Evolutionary conservation across 169 alveolate genomes (phyloP), one percentile per base, ranked within the genome.

Genomic region (Cryptosporidium andersoni): DNA sequence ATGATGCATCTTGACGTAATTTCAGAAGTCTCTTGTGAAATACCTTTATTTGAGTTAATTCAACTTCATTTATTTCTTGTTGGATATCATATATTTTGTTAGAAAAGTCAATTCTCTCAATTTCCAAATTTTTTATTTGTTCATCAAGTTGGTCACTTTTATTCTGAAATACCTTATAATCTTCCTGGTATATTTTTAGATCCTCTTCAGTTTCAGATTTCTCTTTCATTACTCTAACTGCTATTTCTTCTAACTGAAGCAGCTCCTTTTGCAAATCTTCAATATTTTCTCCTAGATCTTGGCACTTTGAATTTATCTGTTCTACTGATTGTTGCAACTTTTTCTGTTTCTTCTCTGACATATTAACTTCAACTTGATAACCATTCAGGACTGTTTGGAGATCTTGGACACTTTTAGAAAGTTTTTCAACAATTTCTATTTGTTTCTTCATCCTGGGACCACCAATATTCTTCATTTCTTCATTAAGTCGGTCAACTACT

Each of bases 111-210:
- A 74, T 51, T 43, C 60, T 68, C 3, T 14, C 42, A 6, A 74
- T 16, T 74, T 90, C 93, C 40, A 68, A 66, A 40, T 89, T 68
- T 49, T 91, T 89, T 55, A 88, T 64, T 16, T 64, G 81, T 56
- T 51, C 82, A 45, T 88, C 88, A 52, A 88, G 16, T 51, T 88
- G 74, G 37, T 89, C 91, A 49, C 80, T 65, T 51, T 52, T 67
- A 12, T 81, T 82, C 53, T 88, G 81, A 48, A 65, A 81, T 64
- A 65, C 39, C 52, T 14, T 45, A 39, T 74, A 16, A 34, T 58
- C 85, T 42, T 25, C 37, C 48, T 58, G 9, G 47, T 45, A 49
- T 47, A 60, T 5, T 25, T 42, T 56, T 37, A 85, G 64, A 14
- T 80, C 65, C 2, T 85, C 68, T 45, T 66, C 82, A 39, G 43